Base-by-base conservation (phyloP, 768 basidiomycete species). In the Lactarius tabidus region DNA sequence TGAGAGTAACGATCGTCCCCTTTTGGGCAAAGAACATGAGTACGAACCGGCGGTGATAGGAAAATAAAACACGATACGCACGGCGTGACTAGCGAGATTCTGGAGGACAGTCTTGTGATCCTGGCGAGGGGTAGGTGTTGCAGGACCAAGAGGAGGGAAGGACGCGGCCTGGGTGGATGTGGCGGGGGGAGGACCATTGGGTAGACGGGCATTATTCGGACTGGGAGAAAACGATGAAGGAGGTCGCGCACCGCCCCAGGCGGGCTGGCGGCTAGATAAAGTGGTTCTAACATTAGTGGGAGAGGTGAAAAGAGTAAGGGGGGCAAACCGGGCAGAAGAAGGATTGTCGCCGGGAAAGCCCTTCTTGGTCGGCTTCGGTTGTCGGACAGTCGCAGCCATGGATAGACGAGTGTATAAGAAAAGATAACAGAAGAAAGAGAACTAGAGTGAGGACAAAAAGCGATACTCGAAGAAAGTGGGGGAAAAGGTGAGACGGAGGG, bases 1-100 rank as follows among this genome's bases (percentile, higher is more conserved):
- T 73, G 65, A 93, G 80, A 31, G 89, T 88, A 71, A 93, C 79
- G 33, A 87, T 88, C 12, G 88, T 90, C 48, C 91, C 90, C 91
- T 89, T 57, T 62, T 35, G 26, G 35, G 33, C 17, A 59, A 53
- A 29, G 15, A 53, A 58, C 39, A 36, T 66, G 18, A 58, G 52
- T 12, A 56, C 29, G 45, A 45, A 38, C 41, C 14, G 20, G 33
- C 15, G 31, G 48, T 52, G 39, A 64, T 33, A 15, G 17, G 20
- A 1, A 15, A 23, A 59, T 35, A 31, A 26, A 53, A 54, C 17
- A 43, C 9, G 17, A 28, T 26, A 80, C 86, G 71, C 65, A 89
- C 87, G 38, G 85, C 88, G 55, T 89, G 77, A 63, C 84, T 85
- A 62, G 83, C 74, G 20, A 89, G 79, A 65, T 80, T 75, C 71